Conservation (phyloP, 192 early-diverging fungal genomes). For the Glomus cerebriforme region DNA sequence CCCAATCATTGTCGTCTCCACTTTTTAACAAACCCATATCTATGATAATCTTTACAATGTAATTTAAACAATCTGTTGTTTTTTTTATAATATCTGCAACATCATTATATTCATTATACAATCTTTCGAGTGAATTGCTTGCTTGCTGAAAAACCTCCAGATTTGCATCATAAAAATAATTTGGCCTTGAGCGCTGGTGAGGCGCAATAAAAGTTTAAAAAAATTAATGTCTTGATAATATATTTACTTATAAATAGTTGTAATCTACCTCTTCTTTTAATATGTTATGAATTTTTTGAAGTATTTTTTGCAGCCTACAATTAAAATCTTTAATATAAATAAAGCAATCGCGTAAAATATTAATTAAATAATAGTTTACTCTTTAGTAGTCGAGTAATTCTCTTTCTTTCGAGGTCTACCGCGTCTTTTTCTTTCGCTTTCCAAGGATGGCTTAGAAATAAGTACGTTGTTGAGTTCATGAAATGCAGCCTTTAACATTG, state of each 20-base stretch:
- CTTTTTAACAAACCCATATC: not conserved
- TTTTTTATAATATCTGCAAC: not conserved
- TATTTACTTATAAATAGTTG: no score
- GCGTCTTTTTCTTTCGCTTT: slow-evolving; percentile 2
- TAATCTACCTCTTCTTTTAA: slow-evolving; percentile 19
- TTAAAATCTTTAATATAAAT: not conserved
- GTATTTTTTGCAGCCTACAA: slow-evolving; percentile 9
- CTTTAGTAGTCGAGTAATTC: not conserved
- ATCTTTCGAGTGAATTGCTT: not conserved
- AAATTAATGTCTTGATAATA: not conserved
- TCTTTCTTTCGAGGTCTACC: slow-evolving; percentile 30
- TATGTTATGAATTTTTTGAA: slow-evolving; percentile 7
- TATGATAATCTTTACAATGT: not conserved
- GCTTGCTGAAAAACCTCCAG: not conserved
- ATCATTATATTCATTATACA: slow-evolving; percentile 2
- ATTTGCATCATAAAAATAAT: not conserved
- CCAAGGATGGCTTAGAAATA: not conserved
- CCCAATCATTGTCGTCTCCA: slow-evolving; percentile 13
- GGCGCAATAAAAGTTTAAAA: not conserved
- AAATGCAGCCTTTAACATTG: not conserved
- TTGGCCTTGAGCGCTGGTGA: not conserved
- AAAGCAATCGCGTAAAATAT: not conserved
- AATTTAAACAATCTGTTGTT: not conserved
- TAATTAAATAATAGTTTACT: not conserved
- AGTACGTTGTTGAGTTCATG: not conserved